Conservation (phyloP, 208 protist species). For the Endotrypanum monterogeii region DNA sequence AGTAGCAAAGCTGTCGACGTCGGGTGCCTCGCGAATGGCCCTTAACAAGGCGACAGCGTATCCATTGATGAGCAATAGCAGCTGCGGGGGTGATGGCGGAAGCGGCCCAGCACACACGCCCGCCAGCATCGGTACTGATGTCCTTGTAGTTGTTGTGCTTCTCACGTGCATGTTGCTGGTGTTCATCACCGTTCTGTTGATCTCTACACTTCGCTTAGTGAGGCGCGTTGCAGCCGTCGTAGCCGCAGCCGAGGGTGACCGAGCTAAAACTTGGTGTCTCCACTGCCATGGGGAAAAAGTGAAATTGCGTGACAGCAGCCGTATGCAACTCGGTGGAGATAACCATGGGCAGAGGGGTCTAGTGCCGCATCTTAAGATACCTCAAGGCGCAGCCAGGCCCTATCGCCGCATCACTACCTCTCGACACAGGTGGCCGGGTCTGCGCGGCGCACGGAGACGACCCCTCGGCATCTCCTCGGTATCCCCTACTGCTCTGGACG, state of each 20-base stretch:
- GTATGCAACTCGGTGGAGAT: not conserved
- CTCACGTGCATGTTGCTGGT: conserved; percentile 6
- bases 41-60: not conserved
- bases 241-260: not conserved
- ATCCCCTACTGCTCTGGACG: not conserved
- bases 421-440: not conserved
- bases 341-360: too few species aligned
- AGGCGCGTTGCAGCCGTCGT: not conserved
- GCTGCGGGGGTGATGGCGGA: not conserved
- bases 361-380: not conserved
- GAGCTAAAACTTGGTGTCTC: too few species aligned
- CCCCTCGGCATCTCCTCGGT: not conserved
- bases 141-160: not conserved
- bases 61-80: not conserved
- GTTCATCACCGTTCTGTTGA: not conserved
- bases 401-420: not conserved
- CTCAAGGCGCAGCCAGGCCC: not conserved
- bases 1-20: not conserved
- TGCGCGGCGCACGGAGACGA: conserved; percentile 5
- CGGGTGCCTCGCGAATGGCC: not conserved
- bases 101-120: not conserved
- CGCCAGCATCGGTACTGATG: not conserved
- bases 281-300: not conserved
- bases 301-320: not conserved
- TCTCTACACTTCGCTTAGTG: conserved; percentile 1